phyloP scores from a whole-genome alignment of 441 rosid genomes.

The Syzygium malaccense region DNA sequence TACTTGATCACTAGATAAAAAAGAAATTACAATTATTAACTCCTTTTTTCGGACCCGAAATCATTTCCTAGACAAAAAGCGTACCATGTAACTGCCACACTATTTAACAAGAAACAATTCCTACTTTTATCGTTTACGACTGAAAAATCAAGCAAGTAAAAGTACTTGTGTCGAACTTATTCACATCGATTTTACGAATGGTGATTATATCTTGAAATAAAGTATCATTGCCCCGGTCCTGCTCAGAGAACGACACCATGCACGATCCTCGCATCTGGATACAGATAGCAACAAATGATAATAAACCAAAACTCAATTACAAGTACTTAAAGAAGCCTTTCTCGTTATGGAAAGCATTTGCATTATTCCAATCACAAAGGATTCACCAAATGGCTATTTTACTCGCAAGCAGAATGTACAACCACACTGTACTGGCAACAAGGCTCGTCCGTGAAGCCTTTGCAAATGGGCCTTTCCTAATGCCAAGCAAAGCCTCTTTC shows the following conservation, averaged over 20 bases:
- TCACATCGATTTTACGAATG: not conserved
- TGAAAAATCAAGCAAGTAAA: too few relatives aligned
- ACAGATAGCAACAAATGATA: not conserved
- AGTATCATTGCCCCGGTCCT: not conserved
- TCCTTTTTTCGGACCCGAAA: not conserved
- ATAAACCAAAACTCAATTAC: not conserved
- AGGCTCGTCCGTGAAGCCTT: not conserved
- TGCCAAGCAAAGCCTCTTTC: not conserved
- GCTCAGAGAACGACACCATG: not conserved
- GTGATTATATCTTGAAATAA: accelerated
- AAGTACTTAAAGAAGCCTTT: not conserved
- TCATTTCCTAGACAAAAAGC: not conserved
- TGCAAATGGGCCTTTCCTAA: not conserved
- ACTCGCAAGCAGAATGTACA: too few relatives aligned
- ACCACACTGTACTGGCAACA: too few relatives aligned
- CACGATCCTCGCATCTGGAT: not conserved
- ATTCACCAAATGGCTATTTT: not conserved
- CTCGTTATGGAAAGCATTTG: not conserved
- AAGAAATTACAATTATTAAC: not conserved
- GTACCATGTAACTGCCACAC: not conserved
- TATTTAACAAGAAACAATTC: not conserved
- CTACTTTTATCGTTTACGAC: too few relatives aligned
- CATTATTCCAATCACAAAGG: not conserved
- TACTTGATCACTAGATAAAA: too few relatives aligned
- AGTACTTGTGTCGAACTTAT: not conserved